Percentiles rank a stretch among this genome's conserved stretches.
These are phyloP conservation scores for Lactarius quietus DNA, from an alignment of 768 basidiomycete species.

Conservation along the genomic window DNA sequence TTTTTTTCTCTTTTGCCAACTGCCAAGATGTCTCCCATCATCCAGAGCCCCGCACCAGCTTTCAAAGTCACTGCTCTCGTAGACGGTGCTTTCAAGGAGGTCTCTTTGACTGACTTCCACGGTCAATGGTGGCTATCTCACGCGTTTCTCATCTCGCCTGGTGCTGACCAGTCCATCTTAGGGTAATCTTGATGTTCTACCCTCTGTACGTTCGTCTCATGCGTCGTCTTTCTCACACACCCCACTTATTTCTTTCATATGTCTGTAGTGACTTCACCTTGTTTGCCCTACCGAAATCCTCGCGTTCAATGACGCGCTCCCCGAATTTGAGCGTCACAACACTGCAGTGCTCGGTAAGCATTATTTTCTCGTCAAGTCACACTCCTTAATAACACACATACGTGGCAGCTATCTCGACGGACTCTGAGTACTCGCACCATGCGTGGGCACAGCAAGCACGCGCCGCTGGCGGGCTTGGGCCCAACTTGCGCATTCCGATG, in stretches of 20 bases:
- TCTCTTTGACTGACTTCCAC: conserved; percentile 66
- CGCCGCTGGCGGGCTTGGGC: conserved; percentile 86
- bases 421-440: conserved; percentile 84
- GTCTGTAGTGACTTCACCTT: conserved; percentile 69
- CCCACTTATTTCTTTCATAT: background rate
- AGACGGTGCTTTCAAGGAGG: conserved; percentile 72
- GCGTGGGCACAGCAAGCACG: conserved; percentile 83
- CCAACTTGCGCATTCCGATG: conserved; percentile 80
- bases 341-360: conserved; percentile 70
- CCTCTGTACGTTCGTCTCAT: conserved; percentile 65
- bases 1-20: background rate
- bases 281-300: conserved; percentile 96
- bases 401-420: conserved; percentile 71
- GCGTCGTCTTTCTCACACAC: background rate
- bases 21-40: conserved; percentile 39
- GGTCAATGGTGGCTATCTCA: conserved; percentile 69
- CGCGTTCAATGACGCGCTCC: conserved; percentile 87
- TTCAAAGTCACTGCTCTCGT: conserved; percentile 74
- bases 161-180: conserved; percentile 31
- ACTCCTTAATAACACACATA: conserved; percentile 15
- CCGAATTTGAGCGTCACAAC: conserved; percentile 67
- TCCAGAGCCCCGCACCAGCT: conserved; percentile 84
- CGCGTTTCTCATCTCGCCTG: conserved; percentile 7
- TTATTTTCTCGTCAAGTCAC: background rate
- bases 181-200: conserved; percentile 95